Evolutionary conservation across 2,329 filamentous ascomycete genomes (phyloP), one percentile per base, ranked within the genome.

Genomic region (Fusarium robinianum): DNA sequence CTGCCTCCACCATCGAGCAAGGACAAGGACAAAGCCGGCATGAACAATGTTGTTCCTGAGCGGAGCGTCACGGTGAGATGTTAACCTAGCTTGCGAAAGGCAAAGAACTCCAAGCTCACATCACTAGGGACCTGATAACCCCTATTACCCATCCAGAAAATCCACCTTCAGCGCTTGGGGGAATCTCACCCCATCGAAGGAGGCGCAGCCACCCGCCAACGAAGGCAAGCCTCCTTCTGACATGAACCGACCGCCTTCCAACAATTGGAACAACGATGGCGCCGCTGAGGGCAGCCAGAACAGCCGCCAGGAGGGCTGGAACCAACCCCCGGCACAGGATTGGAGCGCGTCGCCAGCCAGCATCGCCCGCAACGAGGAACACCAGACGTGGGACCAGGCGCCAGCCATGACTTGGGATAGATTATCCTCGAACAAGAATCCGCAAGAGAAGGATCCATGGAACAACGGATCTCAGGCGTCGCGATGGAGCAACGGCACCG

Each of bases 21-120:
- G 41, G 43, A 36, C 24, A 60, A 54, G 24, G 60, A 58, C 19
- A 49, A 55, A 16, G 47, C 42, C 8, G 60, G 61, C 7, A 39
- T 39, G 8, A 63, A 67, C 51, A 68, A 70, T 27, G 60, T 68
- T 22, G 60, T 53, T 1, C 65, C 65, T 3, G 37, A 41, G 16
- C 22, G 41, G 27, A 51, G 45, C 19, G 19, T 31, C 25, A 57
- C 45, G 39, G 59, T 62, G 46, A 49, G 49, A 46, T 12, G 12
- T 11, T 14, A 17, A 14, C 7, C 17, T 40, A 18, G 30, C 23
- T 12, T 19, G n/a, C 12, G 10, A 16, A 22, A 9, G 26, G 22
- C 10, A 23, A 22, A n/a, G 34, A 24, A 35, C 19, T 36, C 45
- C 25, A n/a, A n/a, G 38, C 55, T 57, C 18, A 46, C 29, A 16